Base-by-base conservation (phyloP, 352 stramenopile genomes). In the Phytophthora idaei region DNA sequence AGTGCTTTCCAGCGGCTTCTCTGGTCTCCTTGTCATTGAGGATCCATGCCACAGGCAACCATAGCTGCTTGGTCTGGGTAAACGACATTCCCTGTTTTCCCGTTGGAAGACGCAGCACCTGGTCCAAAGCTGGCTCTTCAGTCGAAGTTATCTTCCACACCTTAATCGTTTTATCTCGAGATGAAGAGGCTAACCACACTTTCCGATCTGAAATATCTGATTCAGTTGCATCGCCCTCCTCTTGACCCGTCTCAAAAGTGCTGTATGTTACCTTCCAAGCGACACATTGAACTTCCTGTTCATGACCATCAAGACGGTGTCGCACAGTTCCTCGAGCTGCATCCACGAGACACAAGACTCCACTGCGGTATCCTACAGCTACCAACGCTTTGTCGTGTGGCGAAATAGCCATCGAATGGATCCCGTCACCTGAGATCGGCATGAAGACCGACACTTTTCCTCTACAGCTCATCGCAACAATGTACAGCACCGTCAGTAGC, bases 301-400 rank as follows among this genome's bases (percentile, higher is more conserved):
- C 81, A 60, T 94, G 86, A 1, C 82, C 83, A 31, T 81, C 71
- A 29, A 92, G 68, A 2, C 83, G 77, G 31, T 85, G 68, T 0
- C 63, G 64, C 4, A 91, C 49, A 11, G 14, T 57, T 0, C 76
- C 68, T 41, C 76, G 62, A 0, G 64, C 54, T 15, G 69, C 48
- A 31, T 92, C 78, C 1, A 92, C 52, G n/a, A 93, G 39, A 32
- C 84, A 89, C 3, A 94, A 52, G 12, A 80, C 65, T 2, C 86
- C 86, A 63, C 84, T 94, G 15, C 86, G 77, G 58, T 84, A 94
- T 25, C 86, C 86, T 9, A 94, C 77, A 7, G 84, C 86, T 14
- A 92, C 72, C 10, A 90, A 50, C n/a, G 64, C 44, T 53, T 77
- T 81, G 47, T 85, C 76, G 5, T 80, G 69, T 7, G 81, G 81